phyloP scores from a whole-genome alignment of 139 green algal genomes.

The Trebouxia sp. region DNA sequence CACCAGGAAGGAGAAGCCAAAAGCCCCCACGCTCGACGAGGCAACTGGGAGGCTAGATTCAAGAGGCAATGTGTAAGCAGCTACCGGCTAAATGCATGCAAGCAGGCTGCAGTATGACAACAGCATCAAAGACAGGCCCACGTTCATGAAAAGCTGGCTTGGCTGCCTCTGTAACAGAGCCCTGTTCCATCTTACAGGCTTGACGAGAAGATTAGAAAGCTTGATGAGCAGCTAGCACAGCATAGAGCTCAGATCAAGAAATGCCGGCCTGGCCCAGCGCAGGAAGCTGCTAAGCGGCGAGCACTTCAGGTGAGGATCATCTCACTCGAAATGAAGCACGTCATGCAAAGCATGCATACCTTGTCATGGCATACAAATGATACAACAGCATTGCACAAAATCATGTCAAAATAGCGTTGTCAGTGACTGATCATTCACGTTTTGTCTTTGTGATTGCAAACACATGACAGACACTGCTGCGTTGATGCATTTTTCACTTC shows the following conservation, averaged over 20 bases:
- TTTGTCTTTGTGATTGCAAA: too few relatives aligned
- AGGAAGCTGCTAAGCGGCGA: constrained; percentile 87
- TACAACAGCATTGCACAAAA: too few relatives aligned
- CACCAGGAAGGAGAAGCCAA: constrained; percentile 71
- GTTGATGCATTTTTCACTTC: too few relatives aligned
- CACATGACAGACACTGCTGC: too few relatives aligned
- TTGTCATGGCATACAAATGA: not conserved
- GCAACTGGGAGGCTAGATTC: constrained; percentile 56
- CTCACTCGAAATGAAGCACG: too few relatives aligned
- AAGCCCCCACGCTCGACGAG: constrained; percentile 80
- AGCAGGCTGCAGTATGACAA: not conserved
- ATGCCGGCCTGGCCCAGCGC: constrained; percentile 81
- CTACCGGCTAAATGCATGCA: too few relatives aligned
- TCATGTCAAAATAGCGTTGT: too few relatives aligned
- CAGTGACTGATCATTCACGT: too few relatives aligned
- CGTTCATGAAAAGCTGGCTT: not conserved
- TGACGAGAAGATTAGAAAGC: constrained; percentile 92
- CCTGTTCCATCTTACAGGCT: constrained; percentile 57
- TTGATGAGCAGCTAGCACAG: constrained; percentile 91
- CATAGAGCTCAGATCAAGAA: constrained; percentile 87
- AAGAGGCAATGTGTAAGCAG: constrained; percentile 57
- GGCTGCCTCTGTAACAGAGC: not conserved
- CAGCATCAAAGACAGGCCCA: not conserved
- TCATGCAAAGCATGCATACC: too few relatives aligned
- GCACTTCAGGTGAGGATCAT: constrained; percentile 76